These are phyloP conservation scores for Leishmania tarentolae DNA, from an alignment of 208 protist species.

Conservation along the genomic window DNA sequence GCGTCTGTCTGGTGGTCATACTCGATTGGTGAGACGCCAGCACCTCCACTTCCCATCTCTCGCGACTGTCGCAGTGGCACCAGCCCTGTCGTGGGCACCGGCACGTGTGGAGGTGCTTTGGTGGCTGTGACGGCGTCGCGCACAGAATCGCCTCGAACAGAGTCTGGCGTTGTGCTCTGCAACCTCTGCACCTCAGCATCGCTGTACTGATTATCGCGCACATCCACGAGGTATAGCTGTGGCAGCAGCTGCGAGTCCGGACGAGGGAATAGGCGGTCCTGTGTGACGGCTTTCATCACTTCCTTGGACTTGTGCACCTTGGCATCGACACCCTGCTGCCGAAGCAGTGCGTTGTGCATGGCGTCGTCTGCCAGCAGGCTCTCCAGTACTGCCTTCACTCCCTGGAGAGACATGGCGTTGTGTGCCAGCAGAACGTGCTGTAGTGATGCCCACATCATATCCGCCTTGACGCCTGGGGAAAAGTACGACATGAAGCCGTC, in stretches of 20 bases:
- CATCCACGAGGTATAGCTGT: conserved; percentile 30
- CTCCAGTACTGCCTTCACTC: conserved; percentile 36
- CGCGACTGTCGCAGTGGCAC: neutral
- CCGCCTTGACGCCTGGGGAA: conserved; percentile 25
- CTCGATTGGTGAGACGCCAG: conserved; percentile 6
- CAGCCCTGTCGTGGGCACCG: neutral
- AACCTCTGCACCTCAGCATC: conserved; percentile 13
- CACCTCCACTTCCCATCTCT: neutral
- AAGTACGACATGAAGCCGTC: conserved; percentile 22
- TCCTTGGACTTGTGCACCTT: conserved; percentile 15
- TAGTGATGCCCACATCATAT: conserved; percentile 47
- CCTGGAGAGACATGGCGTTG: conserved; percentile 50
- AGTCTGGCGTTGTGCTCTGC: neutral
- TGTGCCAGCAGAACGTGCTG: conserved; percentile 42
- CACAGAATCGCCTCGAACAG: neutral
- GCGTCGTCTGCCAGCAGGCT: conserved; percentile 31
- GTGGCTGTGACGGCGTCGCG: neutral
- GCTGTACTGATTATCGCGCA: conserved; percentile 35
- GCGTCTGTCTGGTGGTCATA: neutral
- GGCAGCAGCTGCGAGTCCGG: conserved; percentile 26
- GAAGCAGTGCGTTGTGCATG: conserved; percentile 26
- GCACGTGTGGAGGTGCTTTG: neutral
- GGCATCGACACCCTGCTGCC: conserved; percentile 25
- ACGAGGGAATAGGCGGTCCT: conserved; percentile 7
- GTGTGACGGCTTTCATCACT: conserved; percentile 6